Percentiles rank a stretch among this genome's conserved stretches.
Conservation (phyloP, 2,329 filamentous ascomycete species). For the Fusarium bactridioides region DNA sequence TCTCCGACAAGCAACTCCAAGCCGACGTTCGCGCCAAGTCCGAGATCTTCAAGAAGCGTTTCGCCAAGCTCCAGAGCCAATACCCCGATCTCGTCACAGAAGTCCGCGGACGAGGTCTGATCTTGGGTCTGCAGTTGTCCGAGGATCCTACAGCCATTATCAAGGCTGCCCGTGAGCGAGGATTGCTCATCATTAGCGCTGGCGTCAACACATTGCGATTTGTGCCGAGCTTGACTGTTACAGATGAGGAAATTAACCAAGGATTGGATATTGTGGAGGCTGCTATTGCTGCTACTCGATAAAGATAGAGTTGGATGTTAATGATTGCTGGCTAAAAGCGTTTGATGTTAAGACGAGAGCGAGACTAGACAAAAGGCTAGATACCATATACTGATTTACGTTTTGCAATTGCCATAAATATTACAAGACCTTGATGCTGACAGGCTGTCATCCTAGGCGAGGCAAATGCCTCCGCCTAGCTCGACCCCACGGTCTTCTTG, state of each 20-base stretch:
- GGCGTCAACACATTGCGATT: constrained; percentile 93
- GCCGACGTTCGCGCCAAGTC: constrained; percentile 73
- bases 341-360: constrained; percentile 13
- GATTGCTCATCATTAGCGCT: constrained; percentile 88
- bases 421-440: no score
- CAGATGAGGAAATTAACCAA: constrained; percentile 79
- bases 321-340: constrained; percentile 4
- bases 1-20: constrained; percentile 76
- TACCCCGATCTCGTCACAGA: constrained; percentile 78
- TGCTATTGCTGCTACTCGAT: constrained; percentile 59
- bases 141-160: constrained; percentile 78
- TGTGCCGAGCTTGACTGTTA: constrained; percentile 85
- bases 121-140: constrained; percentile 84
- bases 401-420: neutral
- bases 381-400: constrained; percentile 30
- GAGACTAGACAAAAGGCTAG: constrained; percentile 22
- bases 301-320: constrained; percentile 3
- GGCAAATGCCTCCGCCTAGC: no score
- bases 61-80: constrained; percentile 55
- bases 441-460: no score
- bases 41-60: constrained; percentile 56
- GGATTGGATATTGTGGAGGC: constrained; percentile 80
- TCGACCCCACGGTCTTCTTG: no score
- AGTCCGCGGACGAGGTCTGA: constrained; percentile 82
- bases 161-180: constrained; percentile 85